Base-by-base conservation (phyloP, 148 eudicot genomes). In the Vaccinium macrocarpon region DNA sequence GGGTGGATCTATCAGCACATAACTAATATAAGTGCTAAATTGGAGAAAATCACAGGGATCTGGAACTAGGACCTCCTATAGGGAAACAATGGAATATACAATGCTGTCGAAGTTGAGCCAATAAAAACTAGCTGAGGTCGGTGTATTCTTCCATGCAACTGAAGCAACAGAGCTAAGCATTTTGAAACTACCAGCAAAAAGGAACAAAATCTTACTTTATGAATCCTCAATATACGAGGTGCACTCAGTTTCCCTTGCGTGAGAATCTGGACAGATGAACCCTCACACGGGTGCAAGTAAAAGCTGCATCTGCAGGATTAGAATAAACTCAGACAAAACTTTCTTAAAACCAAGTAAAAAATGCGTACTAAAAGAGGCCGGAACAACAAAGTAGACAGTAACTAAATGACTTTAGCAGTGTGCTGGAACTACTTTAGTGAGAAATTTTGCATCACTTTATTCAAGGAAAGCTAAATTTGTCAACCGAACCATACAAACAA, bases 241-340 rank as follows among this genome's bases (percentile, higher is more conserved):
- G 99, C 99, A 85, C 98, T 97, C 85, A 97, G 86, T 90, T 97
- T 97, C 82, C 99, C 99, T 87, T 95, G 99, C 13, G 98, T 95
- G 50, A 90, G 90, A 85, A 95, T 95, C 90, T 95, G 98, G 70
- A 92, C 89, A 71, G 93, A 72, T 51, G 98, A 92, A 84, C 98
- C 99, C 89, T 97, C 98, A 76, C 87, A 92, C 84, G 99, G 96
- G 81, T 95, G 96, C 80, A 97, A 87, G 88, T 89, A 95, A 88
- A 97, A 97, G 91, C 99, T 93, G 89, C 98, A 97, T 91, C 99
- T 97, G 92, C 79, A 81, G 85, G 81, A 84, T 68, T 72, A 25
- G 71, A 78, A 83, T 56, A 74, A 76, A 79, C 55, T 53, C 56
- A 76, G 48, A 74, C 72, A 52, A 82, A 49, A 52, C 57, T 75